phyloP scores from a whole-genome alignment of 768 basidiomycete genomes.

The Phylloporus rhodoxanthus region DNA sequence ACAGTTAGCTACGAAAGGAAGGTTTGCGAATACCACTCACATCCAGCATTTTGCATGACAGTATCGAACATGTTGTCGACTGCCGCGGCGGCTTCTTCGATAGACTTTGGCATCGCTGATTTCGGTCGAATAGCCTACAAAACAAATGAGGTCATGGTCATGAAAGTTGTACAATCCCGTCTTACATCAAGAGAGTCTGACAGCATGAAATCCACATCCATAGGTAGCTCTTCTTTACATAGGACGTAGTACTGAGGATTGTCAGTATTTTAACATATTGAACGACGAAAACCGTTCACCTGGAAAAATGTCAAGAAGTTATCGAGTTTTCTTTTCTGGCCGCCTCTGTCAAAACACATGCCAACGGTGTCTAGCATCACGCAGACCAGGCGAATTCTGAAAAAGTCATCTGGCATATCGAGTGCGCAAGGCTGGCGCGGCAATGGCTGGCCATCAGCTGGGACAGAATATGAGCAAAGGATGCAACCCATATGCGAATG shows the following conservation, averaged over 20 bases:
- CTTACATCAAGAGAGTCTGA: constrained; percentile 87
- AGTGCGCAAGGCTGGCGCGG: constrained; percentile 69
- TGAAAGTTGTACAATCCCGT: neutral
- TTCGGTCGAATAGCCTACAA: constrained; percentile 82
- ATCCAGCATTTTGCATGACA: constrained; percentile 53
- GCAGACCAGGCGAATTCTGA: constrained; percentile 88
- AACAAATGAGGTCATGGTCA: neutral
- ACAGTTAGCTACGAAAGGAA: constrained; percentile 14
- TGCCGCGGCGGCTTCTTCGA: constrained; percentile 80
- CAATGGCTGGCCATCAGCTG: constrained; percentile 85
- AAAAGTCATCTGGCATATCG: constrained; percentile 95
- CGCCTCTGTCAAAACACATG: constrained; percentile 94
- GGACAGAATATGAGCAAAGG: constrained; percentile 10
- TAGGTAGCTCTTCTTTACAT: constrained; percentile 86
- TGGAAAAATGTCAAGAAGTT: constrained; percentile 92
- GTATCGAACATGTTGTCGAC: constrained; percentile 86
- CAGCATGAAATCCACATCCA: constrained; percentile 98
- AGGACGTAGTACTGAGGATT: constrained; percentile 65
- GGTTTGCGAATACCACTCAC: constrained; percentile 32
- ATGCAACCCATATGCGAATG: neutral
- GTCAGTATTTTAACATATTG: constrained; percentile 3
- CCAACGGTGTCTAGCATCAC: constrained; percentile 92
- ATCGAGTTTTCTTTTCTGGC: constrained; percentile 89
- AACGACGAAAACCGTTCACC: constrained; percentile 36
- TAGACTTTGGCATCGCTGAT: constrained; percentile 57